Evolutionary conservation across 805 yeast species (phyloP).

Genomic region (Saccharomycopsis oosterbeekiorum): DNA sequence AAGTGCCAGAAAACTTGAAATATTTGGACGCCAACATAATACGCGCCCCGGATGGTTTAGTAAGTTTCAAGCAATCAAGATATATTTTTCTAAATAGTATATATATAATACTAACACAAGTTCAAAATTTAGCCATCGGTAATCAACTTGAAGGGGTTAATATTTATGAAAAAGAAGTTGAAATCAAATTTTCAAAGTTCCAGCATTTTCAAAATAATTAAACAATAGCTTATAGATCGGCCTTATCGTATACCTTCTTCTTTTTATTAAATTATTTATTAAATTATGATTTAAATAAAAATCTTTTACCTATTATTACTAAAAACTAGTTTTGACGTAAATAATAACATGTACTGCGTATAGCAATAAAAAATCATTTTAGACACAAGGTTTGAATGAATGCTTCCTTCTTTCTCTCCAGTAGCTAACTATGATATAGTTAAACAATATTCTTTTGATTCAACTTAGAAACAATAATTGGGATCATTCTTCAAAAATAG

Average conservation of each 20-base stretch:
- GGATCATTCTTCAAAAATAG: too few relatives aligned
- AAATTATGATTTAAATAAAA: neutral
- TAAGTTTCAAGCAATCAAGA: constrained; percentile 21
- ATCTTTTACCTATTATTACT: neutral
- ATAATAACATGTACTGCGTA: neutral
- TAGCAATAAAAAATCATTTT: neutral
- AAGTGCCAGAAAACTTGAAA: constrained; percentile 69
- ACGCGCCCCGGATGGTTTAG: constrained; percentile 84
- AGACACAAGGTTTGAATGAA: neutral
- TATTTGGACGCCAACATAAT: constrained; percentile 83
- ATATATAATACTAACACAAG: neutral
- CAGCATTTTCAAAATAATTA: neutral
- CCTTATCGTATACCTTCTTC: neutral
- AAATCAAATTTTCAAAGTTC: neutral
- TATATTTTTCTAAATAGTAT: neutral
- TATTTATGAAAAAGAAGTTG: constrained; percentile 25
- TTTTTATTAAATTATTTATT: neutral
- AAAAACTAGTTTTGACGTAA: neutral
- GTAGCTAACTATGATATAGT: too few relatives aligned
- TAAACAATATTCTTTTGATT: neutral
- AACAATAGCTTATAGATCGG: too few relatives aligned
- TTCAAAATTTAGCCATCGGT: constrained; percentile 45
- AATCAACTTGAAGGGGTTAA: constrained; percentile 58
- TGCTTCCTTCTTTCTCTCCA: too few relatives aligned
- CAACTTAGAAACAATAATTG: too few relatives aligned